Conservation (phyloP, 768 basidiomycete genomes). For the Mycena kentingensis region DNA sequence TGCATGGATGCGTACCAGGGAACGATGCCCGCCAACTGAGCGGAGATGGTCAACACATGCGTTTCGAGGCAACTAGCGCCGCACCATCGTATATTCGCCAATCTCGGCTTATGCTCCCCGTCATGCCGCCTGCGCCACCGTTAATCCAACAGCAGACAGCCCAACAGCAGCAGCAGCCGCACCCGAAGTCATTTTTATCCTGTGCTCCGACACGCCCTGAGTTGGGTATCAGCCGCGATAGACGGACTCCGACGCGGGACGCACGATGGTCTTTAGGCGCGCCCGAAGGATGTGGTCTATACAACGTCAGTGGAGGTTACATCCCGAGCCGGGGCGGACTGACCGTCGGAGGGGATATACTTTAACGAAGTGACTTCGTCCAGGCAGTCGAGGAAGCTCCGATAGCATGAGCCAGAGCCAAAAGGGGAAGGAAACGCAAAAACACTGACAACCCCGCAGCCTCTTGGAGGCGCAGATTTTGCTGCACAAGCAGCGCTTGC, state of each 20-base stretch:
- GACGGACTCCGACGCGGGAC: conserved; percentile 6
- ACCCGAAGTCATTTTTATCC: conserved; percentile 60
- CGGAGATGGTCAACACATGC: not conserved
- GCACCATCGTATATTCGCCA: conserved; percentile 48
- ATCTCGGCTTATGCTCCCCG: conserved; percentile 32
- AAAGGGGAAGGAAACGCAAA: not conserved
- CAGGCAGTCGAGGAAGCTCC: conserved; percentile 69
- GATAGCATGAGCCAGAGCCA: conserved; percentile 1
- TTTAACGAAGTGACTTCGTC: conserved; percentile 60
- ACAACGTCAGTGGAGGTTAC: conserved; percentile 3
- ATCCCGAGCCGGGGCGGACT: conserved; percentile 1
- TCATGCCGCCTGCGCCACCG: conserved; percentile 18
- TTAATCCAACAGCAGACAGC: not conserved
- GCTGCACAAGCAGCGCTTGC: conserved; percentile 49
- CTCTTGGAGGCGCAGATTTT: conserved; percentile 64
- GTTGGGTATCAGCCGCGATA: conserved; percentile 13
- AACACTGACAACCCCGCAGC: conserved; percentile 75
- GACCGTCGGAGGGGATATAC: conserved; percentile 72
- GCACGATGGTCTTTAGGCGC: conserved; percentile 59
- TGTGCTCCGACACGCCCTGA: conserved; percentile 68
- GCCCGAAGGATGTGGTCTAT: conserved; percentile 74
- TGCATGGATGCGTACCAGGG: conserved; percentile 48
- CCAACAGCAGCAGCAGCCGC: conserved; percentile 18
- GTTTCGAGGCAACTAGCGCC: not conserved
- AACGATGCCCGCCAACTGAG: conserved; percentile 62